Percentiles rank a stretch among this genome's conserved stretches.
Conservation (phyloP, 2,329 filamentous ascomycete species). For the Pseudovirgaria hyperparasitica region DNA sequence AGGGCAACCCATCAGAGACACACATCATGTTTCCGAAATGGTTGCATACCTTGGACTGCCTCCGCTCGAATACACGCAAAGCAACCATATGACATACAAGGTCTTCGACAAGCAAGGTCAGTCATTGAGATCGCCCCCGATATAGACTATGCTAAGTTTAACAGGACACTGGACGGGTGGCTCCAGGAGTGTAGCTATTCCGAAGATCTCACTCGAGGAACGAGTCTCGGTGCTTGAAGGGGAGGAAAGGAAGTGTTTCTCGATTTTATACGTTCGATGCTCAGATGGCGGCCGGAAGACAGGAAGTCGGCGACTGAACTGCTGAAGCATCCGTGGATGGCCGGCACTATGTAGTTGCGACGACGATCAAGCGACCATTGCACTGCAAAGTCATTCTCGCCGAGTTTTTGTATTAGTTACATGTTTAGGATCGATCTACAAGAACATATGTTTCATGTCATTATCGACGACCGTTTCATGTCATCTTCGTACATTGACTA, state of each 20-base stretch:
- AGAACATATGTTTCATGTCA: no score
- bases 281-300: conserved; percentile 24
- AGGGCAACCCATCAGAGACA: conserved; percentile 13
- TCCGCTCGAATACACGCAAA: conserved; percentile 12
- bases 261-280: conserved; percentile 20
- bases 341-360: conserved; percentile 11
- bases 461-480: no score
- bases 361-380: conserved; percentile 10
- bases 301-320: conserved; percentile 13
- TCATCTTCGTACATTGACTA: no score
- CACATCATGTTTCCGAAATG: conserved; percentile 20
- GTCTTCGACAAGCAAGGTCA: conserved; percentile 14
- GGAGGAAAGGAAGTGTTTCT: conserved; percentile 19
- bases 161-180: conserved; percentile 11
- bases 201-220: conserved; percentile 10
- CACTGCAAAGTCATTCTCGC: conserved; percentile 9
- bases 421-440: no score
- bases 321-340: conserved; percentile 13
- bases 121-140: conserved; percentile 7
- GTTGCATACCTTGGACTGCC: conserved; percentile 15
- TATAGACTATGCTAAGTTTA: conserved; percentile 8
- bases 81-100: conserved; percentile 10
- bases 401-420: no score
- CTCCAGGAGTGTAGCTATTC: conserved; percentile 8
- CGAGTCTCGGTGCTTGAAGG: conserved; percentile 12